phyloP scores from a whole-genome alignment of 495 filamentous ascomycete genomes.

The Daldinia decipiens region DNA sequence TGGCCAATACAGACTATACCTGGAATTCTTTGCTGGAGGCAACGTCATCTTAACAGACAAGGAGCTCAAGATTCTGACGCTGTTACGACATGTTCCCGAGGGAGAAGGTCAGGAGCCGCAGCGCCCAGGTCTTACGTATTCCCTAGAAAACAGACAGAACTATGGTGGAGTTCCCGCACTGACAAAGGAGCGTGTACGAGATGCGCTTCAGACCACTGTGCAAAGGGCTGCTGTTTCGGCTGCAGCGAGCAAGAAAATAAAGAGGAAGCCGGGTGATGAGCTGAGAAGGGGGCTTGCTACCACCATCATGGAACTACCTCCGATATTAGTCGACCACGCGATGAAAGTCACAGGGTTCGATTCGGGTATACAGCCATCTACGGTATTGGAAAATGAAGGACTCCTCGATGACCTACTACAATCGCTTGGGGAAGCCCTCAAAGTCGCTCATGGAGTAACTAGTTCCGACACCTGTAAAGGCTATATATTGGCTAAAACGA shows the following conservation, averaged over 20 bases:
- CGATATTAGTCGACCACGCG: conserved; percentile 85
- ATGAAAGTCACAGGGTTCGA: conserved; percentile 76
- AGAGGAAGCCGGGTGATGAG: conserved; percentile 78
- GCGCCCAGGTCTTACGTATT: conserved; percentile 80
- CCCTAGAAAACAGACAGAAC: conserved; percentile 83
- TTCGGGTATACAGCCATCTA: conserved; percentile 67
- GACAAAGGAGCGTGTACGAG: conserved; percentile 74
- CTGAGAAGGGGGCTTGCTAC: conserved; percentile 81
- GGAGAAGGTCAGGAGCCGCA: conserved; percentile 80
- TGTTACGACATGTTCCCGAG: conserved; percentile 81
- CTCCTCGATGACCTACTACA: conserved; percentile 70
- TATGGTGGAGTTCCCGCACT: conserved; percentile 76
- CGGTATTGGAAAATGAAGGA: conserved; percentile 73
- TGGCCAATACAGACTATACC: conserved; percentile 83
- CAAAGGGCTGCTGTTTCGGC: conserved; percentile 60
- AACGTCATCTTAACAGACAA: conserved; percentile 92
- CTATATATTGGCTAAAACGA: conserved; percentile 86
- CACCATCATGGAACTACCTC: conserved; percentile 86
- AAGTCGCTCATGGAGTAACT: conserved; percentile 69
- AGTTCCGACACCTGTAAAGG: conserved; percentile 70
- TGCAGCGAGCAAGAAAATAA: conserved; percentile 70
- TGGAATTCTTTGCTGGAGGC: conserved; percentile 95
- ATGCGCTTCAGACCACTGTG: conserved; percentile 73
- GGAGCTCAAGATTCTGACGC: conserved; percentile 77
- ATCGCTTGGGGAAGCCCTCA: conserved; percentile 74